These are phyloP conservation scores for Avena sativa DNA, from an alignment of 176 grass and related monocot species.

Conservation along the genomic window DNA sequence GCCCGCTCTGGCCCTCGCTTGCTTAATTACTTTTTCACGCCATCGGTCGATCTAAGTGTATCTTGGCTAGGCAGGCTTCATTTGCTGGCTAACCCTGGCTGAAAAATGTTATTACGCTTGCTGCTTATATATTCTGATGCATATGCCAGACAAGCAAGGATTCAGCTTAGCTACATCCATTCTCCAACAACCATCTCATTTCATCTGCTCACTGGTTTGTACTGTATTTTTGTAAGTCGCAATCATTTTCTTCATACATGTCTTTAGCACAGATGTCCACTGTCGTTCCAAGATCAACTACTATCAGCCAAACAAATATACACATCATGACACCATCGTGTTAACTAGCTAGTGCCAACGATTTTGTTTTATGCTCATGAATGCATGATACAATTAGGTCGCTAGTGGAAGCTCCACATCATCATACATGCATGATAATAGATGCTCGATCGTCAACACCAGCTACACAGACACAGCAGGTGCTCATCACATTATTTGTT, in stretches of 20 bases:
- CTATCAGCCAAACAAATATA: not conserved
- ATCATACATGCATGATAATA: not conserved
- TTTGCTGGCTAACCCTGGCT: not conserved
- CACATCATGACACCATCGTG: not conserved
- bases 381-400: not conserved
- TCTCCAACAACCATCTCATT: not conserved
- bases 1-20: not conserved
- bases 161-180: not conserved
- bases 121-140: not conserved
- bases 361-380: not conserved
- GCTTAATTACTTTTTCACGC: not conserved
- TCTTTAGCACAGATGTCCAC: too few relatives aligned
- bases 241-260: too few relatives aligned
- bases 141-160: not conserved
- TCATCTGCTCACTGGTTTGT: not conserved
- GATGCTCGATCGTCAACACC: not conserved
- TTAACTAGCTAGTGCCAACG: not conserved
- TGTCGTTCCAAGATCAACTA: not conserved
- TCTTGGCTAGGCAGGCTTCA: not conserved
- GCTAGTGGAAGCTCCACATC: conserved; percentile 17
- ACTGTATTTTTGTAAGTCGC: not conserved
- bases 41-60: not conserved
- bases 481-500: not conserved
- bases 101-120: not conserved
- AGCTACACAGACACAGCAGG: not conserved